Conservation (phyloP, 2,329 filamentous ascomycete species). For the Dactylella cylindrospora region DNA sequence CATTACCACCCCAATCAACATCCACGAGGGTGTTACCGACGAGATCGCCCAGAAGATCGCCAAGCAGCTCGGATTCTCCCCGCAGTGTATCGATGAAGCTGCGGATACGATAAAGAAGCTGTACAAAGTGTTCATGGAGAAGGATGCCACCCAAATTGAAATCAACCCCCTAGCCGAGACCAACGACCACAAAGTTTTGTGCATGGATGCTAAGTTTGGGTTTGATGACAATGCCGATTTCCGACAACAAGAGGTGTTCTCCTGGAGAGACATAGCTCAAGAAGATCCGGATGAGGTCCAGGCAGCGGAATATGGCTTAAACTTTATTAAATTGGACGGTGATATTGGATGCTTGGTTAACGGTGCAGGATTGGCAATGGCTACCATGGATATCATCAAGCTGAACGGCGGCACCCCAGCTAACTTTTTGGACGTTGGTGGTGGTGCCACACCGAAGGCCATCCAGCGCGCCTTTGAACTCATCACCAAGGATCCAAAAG, state of each 20-base stretch:
- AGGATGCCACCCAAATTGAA: conserved; percentile 98
- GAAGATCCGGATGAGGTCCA: conserved; percentile 98
- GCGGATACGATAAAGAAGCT: conserved; percentile 97
- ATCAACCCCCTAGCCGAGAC: conserved; percentile 99
- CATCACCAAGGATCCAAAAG: conserved; percentile 97
- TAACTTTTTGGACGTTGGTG: conserved; percentile 98
- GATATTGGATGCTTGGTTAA: conserved; percentile 98
- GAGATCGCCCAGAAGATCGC: conserved; percentile 89
- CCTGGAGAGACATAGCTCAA: conserved; percentile 89
- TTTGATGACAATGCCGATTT: conserved; percentile 99
- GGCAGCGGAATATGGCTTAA: conserved; percentile 88
- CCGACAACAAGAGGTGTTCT: conserved; percentile 94
- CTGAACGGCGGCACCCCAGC: conserved; percentile 93
- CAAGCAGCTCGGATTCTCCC: conserved; percentile 90
- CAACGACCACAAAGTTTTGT: conserved; percentile 94
- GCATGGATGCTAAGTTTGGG: conserved; percentile 98
- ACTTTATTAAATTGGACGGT: conserved; percentile 99
- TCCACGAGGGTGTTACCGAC: conserved; percentile 92
- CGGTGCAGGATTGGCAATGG: conserved; percentile 98
- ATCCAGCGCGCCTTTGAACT: conserved; percentile 98
- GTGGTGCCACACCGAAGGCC: conserved; percentile 91
- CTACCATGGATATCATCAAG: conserved; percentile 99
- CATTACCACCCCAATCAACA: conserved; percentile 88
- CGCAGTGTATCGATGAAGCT: conserved; percentile 94
- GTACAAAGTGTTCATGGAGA: conserved; percentile 98